Evolutionary conservation across 345 rosid species (phyloP), one percentile per base, ranked within the genome.

Genomic region (Gossypium longicalyx): DNA sequence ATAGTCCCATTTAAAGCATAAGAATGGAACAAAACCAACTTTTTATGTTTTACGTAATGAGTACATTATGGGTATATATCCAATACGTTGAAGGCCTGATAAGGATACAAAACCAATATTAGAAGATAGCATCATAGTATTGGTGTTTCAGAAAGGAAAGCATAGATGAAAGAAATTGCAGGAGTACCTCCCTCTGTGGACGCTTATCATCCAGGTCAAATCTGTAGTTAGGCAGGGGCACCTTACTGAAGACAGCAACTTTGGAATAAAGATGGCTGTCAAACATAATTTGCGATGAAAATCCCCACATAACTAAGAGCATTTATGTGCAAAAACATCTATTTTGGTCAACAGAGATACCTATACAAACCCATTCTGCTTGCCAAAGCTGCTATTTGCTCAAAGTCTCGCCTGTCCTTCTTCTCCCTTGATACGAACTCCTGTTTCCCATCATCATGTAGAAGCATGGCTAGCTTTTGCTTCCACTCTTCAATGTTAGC

Each of bases 161-260:
- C 27, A 72, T 41, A 44, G 61, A 53, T 23, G 58, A 75, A n/a
- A 2, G 48, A 13, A 45, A 51, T 13, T 20, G 53, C n/a, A 61
- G 67, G 60, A 66, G 29, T 86, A 94, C 98, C 98, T 94, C 98
- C 76, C 98, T 87, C 74, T 81, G 92, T 2, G 98, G 97, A 77
- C 90, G 91, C 88, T 85, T 88, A 58, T 90, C 91, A 85, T 94
- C 98, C 80, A 94, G 78, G 81, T 94, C 97, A 84, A 87, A 94
- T 86, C 98, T 86, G 87, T 94, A 94, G 85, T 94, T 94, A 70
- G 98, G 98, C 75, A 94, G 82, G 47, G 97, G 97, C 72, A 82
- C 82, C 86, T 94, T 94, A 83, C 98, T 94, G 76, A 90, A 83
- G 67, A 92, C 98, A 72, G 86, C 92, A 68, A 82, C 91, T 82